Evolutionary conservation across 2,329 filamentous ascomycete species (phyloP).

Genomic region (Colletotrichum karsti): DNA sequence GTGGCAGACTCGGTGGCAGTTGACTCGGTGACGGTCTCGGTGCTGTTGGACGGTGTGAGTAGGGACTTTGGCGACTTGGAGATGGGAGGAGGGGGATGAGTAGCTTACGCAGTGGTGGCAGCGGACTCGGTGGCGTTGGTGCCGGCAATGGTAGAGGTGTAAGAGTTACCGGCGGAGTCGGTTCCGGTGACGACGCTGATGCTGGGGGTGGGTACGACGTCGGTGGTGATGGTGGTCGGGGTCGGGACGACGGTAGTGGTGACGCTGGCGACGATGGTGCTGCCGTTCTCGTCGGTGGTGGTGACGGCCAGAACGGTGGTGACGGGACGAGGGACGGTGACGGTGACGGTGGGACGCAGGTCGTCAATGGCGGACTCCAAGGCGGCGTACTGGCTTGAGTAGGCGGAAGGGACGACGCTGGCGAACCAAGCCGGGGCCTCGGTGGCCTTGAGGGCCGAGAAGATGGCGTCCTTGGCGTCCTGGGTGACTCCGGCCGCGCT

Average conservation of each 20-base stretch:
- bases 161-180: constrained; percentile 16
- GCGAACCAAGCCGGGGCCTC: constrained; percentile 36
- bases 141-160: constrained; percentile 16
- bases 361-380: constrained; percentile 32
- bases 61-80: background rate
- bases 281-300: constrained; percentile 35
- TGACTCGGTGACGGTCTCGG: constrained; percentile 12
- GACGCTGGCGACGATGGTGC: constrained; percentile 33
- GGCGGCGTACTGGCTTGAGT: constrained; percentile 24
- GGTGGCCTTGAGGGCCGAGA: constrained; percentile 36
- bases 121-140: background rate
- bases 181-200: constrained; percentile 17
- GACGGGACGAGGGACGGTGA: constrained; percentile 15
- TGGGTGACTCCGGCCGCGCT: constrained; percentile 35
- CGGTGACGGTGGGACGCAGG: constrained; percentile 21
- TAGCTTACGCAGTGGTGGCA: constrained; percentile 22
- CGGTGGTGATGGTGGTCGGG: constrained; percentile 15
- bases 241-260: constrained; percentile 28
- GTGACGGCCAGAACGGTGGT: constrained; percentile 32
- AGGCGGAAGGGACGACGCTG: constrained; percentile 36
- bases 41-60: background rate
- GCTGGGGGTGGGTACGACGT: constrained; percentile 3
- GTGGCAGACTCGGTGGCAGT: background rate
- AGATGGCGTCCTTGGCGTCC: constrained; percentile 35
- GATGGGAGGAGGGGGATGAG: background rate